Evolutionary conservation across 306 rosid species (phyloP).

Genomic region (Vicia faba): DNA sequence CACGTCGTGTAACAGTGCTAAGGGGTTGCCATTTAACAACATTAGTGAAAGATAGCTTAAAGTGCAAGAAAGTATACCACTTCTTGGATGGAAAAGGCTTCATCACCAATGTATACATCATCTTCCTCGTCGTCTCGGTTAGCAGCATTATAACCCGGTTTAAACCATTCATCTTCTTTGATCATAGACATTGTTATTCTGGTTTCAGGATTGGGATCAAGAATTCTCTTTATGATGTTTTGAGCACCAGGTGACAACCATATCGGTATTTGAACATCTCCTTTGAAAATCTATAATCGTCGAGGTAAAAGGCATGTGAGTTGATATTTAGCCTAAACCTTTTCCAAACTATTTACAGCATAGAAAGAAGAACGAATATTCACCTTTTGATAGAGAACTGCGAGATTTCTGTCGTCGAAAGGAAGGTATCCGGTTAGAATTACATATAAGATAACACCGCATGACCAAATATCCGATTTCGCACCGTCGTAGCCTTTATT

Average conservation of each 20-base stretch:
- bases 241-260: constrained; percentile 70
- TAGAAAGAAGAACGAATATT: background rate
- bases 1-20: background rate
- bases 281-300: constrained; percentile 61
- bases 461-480: constrained; percentile 88
- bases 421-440: constrained; percentile 85
- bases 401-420: constrained; percentile 88
- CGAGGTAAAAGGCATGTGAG: background rate
- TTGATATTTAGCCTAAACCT: constrained; percentile 5
- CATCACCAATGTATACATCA: constrained; percentile 43
- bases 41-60: background rate
- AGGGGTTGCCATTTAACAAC: background rate
- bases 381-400: constrained; percentile 90
- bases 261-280: constrained; percentile 69
- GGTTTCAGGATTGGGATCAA: constrained; percentile 73
- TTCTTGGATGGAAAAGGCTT: constrained; percentile 57
- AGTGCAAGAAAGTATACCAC: constrained; percentile 42
- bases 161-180: constrained; percentile 83
- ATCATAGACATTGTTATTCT: constrained; percentile 65
- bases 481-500: constrained; percentile 91
- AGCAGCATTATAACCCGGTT: constrained; percentile 54
- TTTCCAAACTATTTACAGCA: background rate
- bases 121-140: constrained; percentile 68
- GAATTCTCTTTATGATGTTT: constrained; percentile 65
- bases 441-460: constrained; percentile 88